Conservation (phyloP, 2,329 filamentous ascomycete species). For the Cytospora piceae region DNA sequence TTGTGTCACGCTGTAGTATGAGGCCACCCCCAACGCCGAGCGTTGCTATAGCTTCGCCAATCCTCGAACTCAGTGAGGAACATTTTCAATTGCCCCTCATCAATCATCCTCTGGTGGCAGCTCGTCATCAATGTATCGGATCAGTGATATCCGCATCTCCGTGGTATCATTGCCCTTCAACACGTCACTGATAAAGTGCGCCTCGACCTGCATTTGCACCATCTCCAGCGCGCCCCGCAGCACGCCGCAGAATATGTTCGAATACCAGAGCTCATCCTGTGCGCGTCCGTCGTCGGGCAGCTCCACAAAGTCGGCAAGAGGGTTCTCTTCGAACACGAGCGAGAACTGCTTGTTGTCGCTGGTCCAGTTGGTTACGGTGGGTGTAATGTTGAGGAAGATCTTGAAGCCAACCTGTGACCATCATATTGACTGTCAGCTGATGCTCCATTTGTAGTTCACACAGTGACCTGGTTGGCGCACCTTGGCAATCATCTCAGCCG, state of each 20-base stretch:
- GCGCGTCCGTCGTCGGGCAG: conserved; percentile 92
- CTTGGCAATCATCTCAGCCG: conserved; percentile 94
- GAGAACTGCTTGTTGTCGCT: conserved; percentile 96
- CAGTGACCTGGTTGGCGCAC: conserved; percentile 47
- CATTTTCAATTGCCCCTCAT: conserved; percentile 38
- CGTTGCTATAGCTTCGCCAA: neutral
- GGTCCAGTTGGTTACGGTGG: conserved; percentile 92
- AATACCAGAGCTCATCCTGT: conserved; percentile 98
- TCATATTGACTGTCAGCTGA: neutral
- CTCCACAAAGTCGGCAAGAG: conserved; percentile 95
- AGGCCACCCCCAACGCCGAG: neutral
- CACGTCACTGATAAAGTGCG: conserved; percentile 93
- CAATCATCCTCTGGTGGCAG: conserved; percentile 95
- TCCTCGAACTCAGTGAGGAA: neutral
- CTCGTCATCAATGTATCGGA: conserved; percentile 96
- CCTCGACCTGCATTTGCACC: conserved; percentile 99
- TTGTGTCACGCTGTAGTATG: neutral
- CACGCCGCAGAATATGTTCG: conserved; percentile 94
- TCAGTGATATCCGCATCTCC: conserved; percentile 90
- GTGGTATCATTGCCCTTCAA: conserved; percentile 93
- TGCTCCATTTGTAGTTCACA: neutral
- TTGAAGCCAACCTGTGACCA: conserved; percentile 85
- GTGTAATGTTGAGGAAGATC: conserved; percentile 97
- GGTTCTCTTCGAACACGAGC: conserved; percentile 94
- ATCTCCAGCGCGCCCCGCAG: conserved; percentile 91